Evolutionary conservation across 352 stramenopile genomes (phyloP), one percentile per base, ranked within the genome.

Genomic region (Peronospora farinosa): DNA sequence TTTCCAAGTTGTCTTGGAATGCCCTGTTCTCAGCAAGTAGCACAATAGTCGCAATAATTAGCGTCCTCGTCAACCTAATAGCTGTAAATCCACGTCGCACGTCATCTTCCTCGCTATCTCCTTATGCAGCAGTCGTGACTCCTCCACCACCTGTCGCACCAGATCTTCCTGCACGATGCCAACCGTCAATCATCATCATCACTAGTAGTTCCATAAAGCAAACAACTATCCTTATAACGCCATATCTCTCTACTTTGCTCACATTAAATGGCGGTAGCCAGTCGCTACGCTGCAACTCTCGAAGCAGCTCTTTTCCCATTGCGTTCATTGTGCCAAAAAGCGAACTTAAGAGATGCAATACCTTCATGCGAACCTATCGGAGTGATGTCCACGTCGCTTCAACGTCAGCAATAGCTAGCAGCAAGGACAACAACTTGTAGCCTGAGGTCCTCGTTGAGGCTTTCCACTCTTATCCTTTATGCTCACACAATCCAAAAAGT

Each of bases 251-350:
- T 5, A 27, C 23, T 33, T 15, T 16, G 60, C 78, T 45, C 61
- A 92, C 88, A 60, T 96, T 96, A 69, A 95, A 96, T 3, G 86
- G 74, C 11, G 88, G 85, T 32, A 97, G 59, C 88, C 88, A 97
- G 63, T 96, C 86, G 61, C 87, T 96, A 16, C 86, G 85, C 68
- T 87, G 72, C 38, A 97, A 68, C 68, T 97, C 88, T 43, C 83
- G 81, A 48, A 97, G 64, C 33, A 97, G 65, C 62, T 96, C 84
- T 51, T 76, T 84, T 8, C 71, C 80, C 52, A 90, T 92, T 23
- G 72, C 45, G 47, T 84, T 89, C 51, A 92, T 54, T 51, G 74
- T 72, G 2, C 60, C 57, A 65, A 55, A 47, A 16, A 40, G 33
- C 48, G 41, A 28, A 48, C 41, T 45, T 59, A 47, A 40, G 15